Conservation (phyloP, 2,329 filamentous ascomycete genomes). For the Fusarium penzigii region DNA sequence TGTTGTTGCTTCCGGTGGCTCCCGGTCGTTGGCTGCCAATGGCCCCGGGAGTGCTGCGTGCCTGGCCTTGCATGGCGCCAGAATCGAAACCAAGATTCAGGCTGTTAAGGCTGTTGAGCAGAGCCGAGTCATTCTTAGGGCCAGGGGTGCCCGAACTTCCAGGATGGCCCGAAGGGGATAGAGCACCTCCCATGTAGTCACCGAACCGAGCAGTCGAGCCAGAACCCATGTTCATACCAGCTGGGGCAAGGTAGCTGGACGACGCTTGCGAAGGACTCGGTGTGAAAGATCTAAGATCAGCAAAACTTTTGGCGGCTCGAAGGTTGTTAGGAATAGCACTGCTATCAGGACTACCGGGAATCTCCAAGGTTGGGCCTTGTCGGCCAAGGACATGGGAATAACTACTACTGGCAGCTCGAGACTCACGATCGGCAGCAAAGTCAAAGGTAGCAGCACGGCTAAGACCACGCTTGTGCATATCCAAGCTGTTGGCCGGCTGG, state of each 20-base stretch:
- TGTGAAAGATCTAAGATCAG: slow-evolving; percentile 91
- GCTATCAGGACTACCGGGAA: slow-evolving; percentile 75
- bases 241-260: slow-evolving; percentile 67
- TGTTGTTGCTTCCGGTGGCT: slow-evolving; percentile 42
- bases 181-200: slow-evolving; percentile 45
- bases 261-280: slow-evolving; percentile 86
- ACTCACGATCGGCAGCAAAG: slow-evolving; percentile 80
- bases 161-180: slow-evolving; percentile 36
- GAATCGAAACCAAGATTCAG: slow-evolving; percentile 56
- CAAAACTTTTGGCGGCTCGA: slow-evolving; percentile 93
- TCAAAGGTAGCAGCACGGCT: slow-evolving; percentile 97
- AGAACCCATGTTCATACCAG: slow-evolving; percentile 54
- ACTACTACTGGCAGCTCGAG: slow-evolving; percentile 63
- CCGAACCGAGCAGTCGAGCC: slow-evolving; percentile 43
- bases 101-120: slow-evolving; percentile 51
- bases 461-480: slow-evolving; percentile 79
- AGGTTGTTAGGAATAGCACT: slow-evolving; percentile 72
- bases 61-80: slow-evolving; percentile 37
- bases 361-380: slow-evolving; percentile 81
- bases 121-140: slow-evolving; percentile 39
- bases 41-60: slow-evolving; percentile 56
- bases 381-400: slow-evolving; percentile 74
- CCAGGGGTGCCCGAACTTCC: slow-evolving; percentile 41
- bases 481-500: slow-evolving; percentile 64
- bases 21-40: slow-evolving; percentile 66